phyloP scores from a whole-genome alignment of 2,329 filamentous ascomycete genomes.

The Fusarium armeniacum region DNA sequence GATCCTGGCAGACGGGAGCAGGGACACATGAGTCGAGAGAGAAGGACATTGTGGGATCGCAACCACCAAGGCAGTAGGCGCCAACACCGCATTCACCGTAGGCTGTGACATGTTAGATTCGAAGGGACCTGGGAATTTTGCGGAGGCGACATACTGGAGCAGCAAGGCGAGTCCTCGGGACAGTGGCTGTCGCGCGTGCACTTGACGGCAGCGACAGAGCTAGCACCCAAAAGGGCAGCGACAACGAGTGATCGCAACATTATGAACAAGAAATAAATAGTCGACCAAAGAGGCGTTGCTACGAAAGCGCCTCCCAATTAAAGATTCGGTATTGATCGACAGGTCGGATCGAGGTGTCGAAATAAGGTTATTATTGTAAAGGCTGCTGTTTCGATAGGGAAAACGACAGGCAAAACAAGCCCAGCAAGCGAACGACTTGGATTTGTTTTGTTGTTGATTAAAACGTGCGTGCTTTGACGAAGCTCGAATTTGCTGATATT shows the following conservation, averaged over 20 bases:
- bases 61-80: constrained; percentile 95
- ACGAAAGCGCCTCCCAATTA: constrained; percentile 14
- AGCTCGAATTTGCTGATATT: constrained; percentile 24
- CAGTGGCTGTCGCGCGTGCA: constrained; percentile 72
- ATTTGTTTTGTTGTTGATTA: constrained; percentile 30
- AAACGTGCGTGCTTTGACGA: background rate
- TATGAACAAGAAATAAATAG: constrained; percentile 35
- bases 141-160: constrained; percentile 73
- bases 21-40: constrained; percentile 88
- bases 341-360: constrained; percentile 2
- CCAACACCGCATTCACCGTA: constrained; percentile 94
- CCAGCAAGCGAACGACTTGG: constrained; percentile 41
- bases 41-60: constrained; percentile 88
- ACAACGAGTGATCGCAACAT: constrained; percentile 54
- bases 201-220: constrained; percentile 51
- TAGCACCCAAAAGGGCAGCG: constrained; percentile 53
- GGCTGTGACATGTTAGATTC: constrained; percentile 66
- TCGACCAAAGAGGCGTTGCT: constrained; percentile 13
- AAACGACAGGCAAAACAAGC: constrained; percentile 30
- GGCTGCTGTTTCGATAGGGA: constrained; percentile 28
- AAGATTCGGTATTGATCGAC: constrained; percentile 24
- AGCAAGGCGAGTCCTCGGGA: constrained; percentile 80
- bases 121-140: constrained; percentile 2
- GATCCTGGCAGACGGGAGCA: constrained; percentile 82
- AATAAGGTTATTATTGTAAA: constrained; percentile 27